Base-by-base conservation (phyloP, 2,329 filamentous ascomycete genomes). In the Zymoseptoria ardabiliae region DNA sequence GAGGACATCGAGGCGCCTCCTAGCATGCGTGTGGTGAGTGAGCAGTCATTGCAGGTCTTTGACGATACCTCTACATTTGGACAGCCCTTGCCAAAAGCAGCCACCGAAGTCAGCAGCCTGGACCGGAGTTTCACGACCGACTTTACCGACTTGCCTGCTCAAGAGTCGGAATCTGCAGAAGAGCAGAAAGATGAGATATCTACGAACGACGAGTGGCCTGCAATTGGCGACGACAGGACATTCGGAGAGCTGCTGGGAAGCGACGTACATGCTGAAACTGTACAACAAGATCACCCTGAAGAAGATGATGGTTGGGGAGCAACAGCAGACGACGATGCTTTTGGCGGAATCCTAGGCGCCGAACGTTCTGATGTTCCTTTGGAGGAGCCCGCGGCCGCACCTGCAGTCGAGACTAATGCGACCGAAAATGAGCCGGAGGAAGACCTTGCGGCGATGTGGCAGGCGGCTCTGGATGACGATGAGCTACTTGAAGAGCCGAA, bases 371-470 rank as follows among this genome's bases (percentile, higher is more conserved):
- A 53, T 35, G 45, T 50, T 19, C 17, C 13, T n/a, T 17, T 45
- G 35, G 35, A 45, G 5, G 21, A 50, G 17, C 49, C 53, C n/a
- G 35, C 41, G 21, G 57, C 19, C 17, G 45, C 20, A 21, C 19
- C 51, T 2, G 8, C 52, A 21, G 53, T 53, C 28, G 13, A 53
- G 4, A 22, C 60, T n/a, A 53, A 55, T 45, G 23, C 51, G 17
- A 28, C 55, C 5, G 53, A 35, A 17, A 59, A 13, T 45, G 35
- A 55, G 25, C 65, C 68, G 4, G 77, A 82, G 6, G 82, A 86
- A 50, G 89, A 93, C 69, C 73, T 94, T 49, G 87, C 88, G 52
- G 89, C 89, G 19, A 86, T 90, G 66, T 96, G 93, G 90, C 84
- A 90, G 64, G 88, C 89, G 53, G 89, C 90, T 50, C 83, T 97